Evolutionary conservation across 257 asterid genomes (phyloP).

Genomic region (Solanum bulbocastanum): DNA sequence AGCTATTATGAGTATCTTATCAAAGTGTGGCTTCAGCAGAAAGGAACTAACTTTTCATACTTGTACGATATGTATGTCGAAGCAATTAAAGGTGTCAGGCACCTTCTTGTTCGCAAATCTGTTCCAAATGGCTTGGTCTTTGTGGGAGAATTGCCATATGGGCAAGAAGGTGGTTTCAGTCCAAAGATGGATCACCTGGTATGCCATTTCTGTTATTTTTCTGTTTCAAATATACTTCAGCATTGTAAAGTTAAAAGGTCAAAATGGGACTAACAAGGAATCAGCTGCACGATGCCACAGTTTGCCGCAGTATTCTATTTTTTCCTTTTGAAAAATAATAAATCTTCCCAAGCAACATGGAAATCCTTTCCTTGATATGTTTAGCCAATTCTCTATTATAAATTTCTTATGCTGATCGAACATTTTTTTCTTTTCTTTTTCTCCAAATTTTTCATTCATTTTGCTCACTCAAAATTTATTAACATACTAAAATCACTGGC

Average conservation of each 20-base stretch:
- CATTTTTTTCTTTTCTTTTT: not conserved
- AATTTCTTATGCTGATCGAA: not conserved
- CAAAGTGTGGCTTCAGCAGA: slow-evolving; percentile 90
- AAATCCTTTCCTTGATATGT: not conserved
- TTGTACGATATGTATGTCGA: slow-evolving; percentile 76
- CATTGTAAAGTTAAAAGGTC: not conserved
- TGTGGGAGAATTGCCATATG: slow-evolving; percentile 89
- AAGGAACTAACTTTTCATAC: slow-evolving; percentile 51
- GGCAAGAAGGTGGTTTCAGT: slow-evolving; percentile 57
- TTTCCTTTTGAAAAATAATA: not conserved
- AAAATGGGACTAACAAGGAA: not conserved
- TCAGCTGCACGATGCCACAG: not conserved
- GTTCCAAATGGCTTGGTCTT: slow-evolving; percentile 79
- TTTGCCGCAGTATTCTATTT: not conserved
- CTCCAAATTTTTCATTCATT: not conserved
- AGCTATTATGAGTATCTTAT: slow-evolving; percentile 94
- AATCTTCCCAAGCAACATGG: not conserved
- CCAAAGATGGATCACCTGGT: slow-evolving; percentile 99
- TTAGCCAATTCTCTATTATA: not conserved
- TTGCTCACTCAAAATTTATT: not conserved
- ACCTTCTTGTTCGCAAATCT: slow-evolving; percentile 72
- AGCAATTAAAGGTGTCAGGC: slow-evolving; percentile 82
- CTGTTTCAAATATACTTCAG: not conserved
- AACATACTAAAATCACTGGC: not conserved
- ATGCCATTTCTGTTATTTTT: slow-evolving; percentile 15